Evolutionary conservation across 768 basidiomycete species (phyloP).

Genomic region (Hypholoma fasciculare): DNA sequence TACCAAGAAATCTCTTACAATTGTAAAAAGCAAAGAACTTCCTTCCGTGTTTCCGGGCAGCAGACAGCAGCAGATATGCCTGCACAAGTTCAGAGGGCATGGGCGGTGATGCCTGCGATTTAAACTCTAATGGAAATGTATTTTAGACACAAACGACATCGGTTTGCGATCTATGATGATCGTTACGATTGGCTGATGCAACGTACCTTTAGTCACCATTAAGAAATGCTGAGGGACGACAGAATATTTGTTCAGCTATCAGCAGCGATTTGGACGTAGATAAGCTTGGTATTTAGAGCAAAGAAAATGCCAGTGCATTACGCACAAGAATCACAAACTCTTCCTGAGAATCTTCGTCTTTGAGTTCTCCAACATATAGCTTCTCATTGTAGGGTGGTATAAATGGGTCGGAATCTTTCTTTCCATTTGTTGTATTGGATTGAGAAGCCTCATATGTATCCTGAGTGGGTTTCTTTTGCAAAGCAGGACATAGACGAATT

Average conservation of each 20-base stretch:
- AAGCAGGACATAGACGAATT: constrained; percentile 80
- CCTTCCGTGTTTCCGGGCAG: constrained; percentile 60
- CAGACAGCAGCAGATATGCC: constrained; percentile 70
- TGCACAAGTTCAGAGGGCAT: constrained; percentile 78
- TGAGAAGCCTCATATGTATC: constrained; percentile 35
- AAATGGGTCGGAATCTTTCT: constrained; percentile 66
- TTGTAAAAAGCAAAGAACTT: constrained; percentile 88
- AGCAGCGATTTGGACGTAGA: neutral
- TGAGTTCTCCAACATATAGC: constrained; percentile 74
- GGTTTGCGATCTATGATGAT: too few relatives aligned
- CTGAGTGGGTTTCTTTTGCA: constrained; percentile 73
- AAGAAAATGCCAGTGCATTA: neutral
- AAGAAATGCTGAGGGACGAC: constrained; percentile 85
- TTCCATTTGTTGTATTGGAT: constrained; percentile 18
- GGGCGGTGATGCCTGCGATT: constrained; percentile 78
- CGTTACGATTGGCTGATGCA: too few relatives aligned
- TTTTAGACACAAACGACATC: neutral
- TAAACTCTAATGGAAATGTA: constrained; percentile 50
- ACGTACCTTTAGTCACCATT: constrained; percentile 79
- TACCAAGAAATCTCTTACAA: constrained; percentile 47
- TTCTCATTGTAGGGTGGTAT: constrained; percentile 81
- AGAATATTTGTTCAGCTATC: constrained; percentile 85
- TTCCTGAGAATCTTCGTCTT: constrained; percentile 54
- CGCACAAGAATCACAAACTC: constrained; percentile 74
- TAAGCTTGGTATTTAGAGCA: neutral